Conservation (phyloP, 139 green algal genomes). For the Spirogloea muscicola region DNA sequence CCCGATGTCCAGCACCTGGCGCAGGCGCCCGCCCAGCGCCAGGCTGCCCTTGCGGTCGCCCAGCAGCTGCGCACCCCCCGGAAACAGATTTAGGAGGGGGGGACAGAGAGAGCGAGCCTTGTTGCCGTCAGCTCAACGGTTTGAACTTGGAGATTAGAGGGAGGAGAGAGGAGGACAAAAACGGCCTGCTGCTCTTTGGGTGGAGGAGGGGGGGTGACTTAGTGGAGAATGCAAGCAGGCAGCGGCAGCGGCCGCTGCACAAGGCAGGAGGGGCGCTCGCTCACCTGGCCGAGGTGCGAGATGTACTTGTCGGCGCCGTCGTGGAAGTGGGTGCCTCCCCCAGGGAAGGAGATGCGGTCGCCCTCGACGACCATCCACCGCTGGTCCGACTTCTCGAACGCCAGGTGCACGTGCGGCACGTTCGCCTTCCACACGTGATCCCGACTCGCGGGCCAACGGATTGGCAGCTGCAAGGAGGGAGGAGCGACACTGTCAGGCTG, state of each 20-base stretch:
- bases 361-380: slow-evolving; percentile 36
- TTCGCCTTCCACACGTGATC: slow-evolving; percentile 23
- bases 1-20: slow-evolving; percentile 18
- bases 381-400: slow-evolving; percentile 16
- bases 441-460: slow-evolving; percentile 10
- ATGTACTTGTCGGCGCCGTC: slow-evolving; percentile 31
- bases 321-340: slow-evolving; percentile 27
- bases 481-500: no score
- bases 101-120: no score
- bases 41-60: background rate
- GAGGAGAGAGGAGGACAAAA: no score
- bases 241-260: no score
- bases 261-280: no score
- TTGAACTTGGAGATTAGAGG: no score
- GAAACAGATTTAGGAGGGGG: no score
- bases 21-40: slow-evolving; percentile 15
- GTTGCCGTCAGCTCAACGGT: no score
- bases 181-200: no score
- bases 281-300: no score
- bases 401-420: slow-evolving; percentile 18
- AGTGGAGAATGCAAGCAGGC: no score
- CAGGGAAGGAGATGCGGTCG: slow-evolving; percentile 16
- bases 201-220: no score
- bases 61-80: slow-evolving; percentile 2
- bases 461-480: slow-evolving; percentile 8